Percentiles rank a stretch among this genome's conserved stretches.
phyloP scores from a whole-genome alignment of 2,329 filamentous ascomycete genomes.

The Xylariaceae sp. region DNA sequence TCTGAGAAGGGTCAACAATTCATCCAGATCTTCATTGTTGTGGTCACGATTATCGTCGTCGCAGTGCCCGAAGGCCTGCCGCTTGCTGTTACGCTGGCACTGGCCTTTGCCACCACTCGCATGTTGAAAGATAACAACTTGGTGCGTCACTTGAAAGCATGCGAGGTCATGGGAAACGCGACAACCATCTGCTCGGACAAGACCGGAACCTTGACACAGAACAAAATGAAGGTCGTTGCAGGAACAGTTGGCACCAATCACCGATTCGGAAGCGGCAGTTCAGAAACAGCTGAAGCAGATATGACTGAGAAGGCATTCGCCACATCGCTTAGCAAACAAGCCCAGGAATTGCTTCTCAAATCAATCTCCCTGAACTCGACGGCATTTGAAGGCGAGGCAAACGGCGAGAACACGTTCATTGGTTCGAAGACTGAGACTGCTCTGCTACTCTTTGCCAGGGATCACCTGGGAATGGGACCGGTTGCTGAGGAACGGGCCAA shows the following conservation, averaged over 20 bases:
- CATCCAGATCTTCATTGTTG: conserved; percentile 70
- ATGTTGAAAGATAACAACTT: conserved; percentile 76
- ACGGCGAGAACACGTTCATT: conserved; percentile 61
- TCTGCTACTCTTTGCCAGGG: conserved; percentile 62
- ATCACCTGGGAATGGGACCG: conserved; percentile 61
- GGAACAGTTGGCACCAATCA: conserved; percentile 53
- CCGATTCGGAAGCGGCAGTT: conserved; percentile 44
- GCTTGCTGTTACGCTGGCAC: conserved; percentile 69
- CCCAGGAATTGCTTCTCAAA: conserved; percentile 51
- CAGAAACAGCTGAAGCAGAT: conserved; percentile 29
- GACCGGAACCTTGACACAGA: conserved; percentile 62
- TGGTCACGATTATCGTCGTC: conserved; percentile 74
- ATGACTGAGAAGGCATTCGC: conserved; percentile 44
- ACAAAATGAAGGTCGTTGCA: conserved; percentile 63
- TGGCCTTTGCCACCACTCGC: conserved; percentile 70
- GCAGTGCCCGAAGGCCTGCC: conserved; percentile 74
- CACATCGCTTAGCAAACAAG: conserved; percentile 40
- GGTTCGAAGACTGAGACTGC: conserved; percentile 76
- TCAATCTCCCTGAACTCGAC: conserved; percentile 65
- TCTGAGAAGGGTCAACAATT: conserved; percentile 75
- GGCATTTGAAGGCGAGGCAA: conserved; percentile 69
- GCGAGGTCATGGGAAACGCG: conserved; percentile 77
- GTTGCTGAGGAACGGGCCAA: conserved; percentile 60
- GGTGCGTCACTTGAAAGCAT: conserved; percentile 69
- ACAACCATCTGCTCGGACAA: conserved; percentile 66